phyloP scores from a whole-genome alignment of 257 asterid genomes.

The Nicotiana paniculata region DNA sequence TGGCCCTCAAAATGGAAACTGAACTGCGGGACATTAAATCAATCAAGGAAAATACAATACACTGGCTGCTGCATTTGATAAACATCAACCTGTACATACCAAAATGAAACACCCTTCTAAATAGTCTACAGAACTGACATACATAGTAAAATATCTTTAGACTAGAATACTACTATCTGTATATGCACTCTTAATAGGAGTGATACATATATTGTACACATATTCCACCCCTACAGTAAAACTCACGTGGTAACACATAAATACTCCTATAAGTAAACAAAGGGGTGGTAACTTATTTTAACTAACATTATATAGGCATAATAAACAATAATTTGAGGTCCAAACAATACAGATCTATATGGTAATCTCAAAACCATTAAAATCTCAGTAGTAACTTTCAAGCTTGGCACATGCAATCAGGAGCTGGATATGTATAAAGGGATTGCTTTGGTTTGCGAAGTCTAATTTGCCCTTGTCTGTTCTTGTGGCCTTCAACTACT shows the following conservation, averaged over 20 bases:
- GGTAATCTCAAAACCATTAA: background rate
- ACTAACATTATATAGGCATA: constrained; percentile 1
- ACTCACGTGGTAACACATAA: background rate
- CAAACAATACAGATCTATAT: background rate
- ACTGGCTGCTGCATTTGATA: background rate
- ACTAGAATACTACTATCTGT: constrained; percentile 1
- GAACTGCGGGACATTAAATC: background rate
- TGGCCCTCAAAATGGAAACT: background rate
- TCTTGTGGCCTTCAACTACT: constrained; percentile 60
- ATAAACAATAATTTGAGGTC: constrained; percentile 9
- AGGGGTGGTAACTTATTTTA: constrained; percentile 10
- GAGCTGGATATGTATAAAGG: constrained; percentile 84
- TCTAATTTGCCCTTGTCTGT: constrained; percentile 79
- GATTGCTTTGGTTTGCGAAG: constrained; percentile 69
- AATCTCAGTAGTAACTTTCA: constrained; percentile 5
- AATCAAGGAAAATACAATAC: background rate
- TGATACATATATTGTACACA: constrained; percentile 8
- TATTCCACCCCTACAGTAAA: constrained; percentile 3
- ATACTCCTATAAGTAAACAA: background rate
- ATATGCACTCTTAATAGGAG: constrained; percentile 4
- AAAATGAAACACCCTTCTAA: background rate
- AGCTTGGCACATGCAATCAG: constrained; percentile 87
- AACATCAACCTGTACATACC: background rate
- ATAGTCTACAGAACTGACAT: background rate
- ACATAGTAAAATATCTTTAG: background rate